phyloP scores from a whole-genome alignment of 176 grass and related monocot species.

The Oryza punctata region DNA sequence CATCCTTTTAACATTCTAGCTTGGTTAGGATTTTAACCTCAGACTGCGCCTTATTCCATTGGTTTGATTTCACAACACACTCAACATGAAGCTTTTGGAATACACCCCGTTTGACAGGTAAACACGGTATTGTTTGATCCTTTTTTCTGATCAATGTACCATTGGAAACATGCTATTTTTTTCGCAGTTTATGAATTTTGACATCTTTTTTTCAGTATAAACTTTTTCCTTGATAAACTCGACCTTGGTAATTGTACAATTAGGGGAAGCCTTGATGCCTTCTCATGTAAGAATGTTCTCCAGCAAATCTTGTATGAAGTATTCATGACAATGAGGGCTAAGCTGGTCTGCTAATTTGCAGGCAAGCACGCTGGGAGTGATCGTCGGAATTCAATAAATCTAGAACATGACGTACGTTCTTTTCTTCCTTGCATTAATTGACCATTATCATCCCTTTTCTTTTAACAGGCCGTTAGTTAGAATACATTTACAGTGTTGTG shows the following conservation, averaged over 20 bases:
- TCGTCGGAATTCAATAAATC: constrained; percentile 82
- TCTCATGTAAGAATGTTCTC: constrained; percentile 51
- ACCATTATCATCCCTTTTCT: background rate
- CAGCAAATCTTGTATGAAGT: background rate
- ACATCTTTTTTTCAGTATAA: constrained; percentile 40
- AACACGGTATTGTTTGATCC: background rate
- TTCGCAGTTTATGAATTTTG: background rate
- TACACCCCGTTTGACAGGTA: constrained; percentile 87
- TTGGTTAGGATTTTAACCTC: constrained; percentile 22
- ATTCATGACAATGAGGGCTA: background rate
- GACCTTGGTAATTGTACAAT: constrained; percentile 71
- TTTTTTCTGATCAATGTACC: background rate
- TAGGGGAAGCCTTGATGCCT: constrained; percentile 70
- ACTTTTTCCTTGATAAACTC: constrained; percentile 71
- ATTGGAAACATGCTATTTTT: background rate
- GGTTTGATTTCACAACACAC: constrained; percentile 24
- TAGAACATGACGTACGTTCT: constrained; percentile 71
- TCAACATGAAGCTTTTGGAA: constrained; percentile 95
- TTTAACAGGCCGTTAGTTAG: background rate
- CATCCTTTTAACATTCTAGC: background rate
- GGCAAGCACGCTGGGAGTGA: constrained; percentile 81
- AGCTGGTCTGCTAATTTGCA: constrained; percentile 39
- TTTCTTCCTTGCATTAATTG: background rate
- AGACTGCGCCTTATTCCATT: background rate
- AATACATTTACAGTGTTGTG: background rate